Conservation (phyloP, 2,329 filamentous ascomycete species). For the Colletotrichum tropicale region DNA sequence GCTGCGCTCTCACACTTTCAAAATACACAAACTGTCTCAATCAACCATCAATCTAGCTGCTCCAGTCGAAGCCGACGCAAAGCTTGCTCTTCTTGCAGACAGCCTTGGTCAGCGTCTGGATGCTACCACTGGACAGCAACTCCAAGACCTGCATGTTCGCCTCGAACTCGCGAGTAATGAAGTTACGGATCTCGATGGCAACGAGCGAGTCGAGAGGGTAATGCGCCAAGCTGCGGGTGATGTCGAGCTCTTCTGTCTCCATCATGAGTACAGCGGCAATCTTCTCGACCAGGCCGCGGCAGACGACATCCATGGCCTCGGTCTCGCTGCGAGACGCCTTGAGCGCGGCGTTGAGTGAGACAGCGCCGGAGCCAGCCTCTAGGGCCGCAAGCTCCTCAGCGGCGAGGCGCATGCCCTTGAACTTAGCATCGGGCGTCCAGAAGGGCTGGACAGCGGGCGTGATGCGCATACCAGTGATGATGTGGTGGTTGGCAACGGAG, state of each 20-base stretch:
- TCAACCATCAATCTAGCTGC: background rate
- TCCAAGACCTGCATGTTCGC: constrained; percentile 60
- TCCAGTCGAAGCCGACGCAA: constrained; percentile 20
- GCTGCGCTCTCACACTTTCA: background rate
- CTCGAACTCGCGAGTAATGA: constrained; percentile 53
- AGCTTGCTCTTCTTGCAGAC: constrained; percentile 53
- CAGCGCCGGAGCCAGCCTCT: constrained; percentile 29
- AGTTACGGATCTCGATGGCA: constrained; percentile 55
- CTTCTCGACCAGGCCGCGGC: constrained; percentile 50
- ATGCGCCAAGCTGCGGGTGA: constrained; percentile 39
- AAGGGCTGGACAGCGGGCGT: constrained; percentile 51
- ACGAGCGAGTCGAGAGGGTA: constrained; percentile 53
- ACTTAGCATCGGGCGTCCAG: constrained; percentile 60
- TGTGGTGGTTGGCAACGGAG: constrained; percentile 50
- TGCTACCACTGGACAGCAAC: constrained; percentile 55
- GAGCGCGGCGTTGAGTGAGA: constrained; percentile 48
- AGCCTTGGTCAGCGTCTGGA: constrained; percentile 50
- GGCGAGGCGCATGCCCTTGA: constrained; percentile 50
- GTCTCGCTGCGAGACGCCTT: constrained; percentile 45
- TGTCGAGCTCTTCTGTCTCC: constrained; percentile 52
- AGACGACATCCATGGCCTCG: constrained; percentile 50
- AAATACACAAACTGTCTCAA: background rate
- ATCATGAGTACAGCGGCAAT: constrained; percentile 54
- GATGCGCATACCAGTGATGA: constrained; percentile 59
- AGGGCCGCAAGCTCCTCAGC: constrained; percentile 41